Percentiles rank a stretch among this genome's conserved stretches.
These are phyloP conservation scores for Candida maesae DNA, from an alignment of 805 yeast genomes.

Conservation along the genomic window DNA sequence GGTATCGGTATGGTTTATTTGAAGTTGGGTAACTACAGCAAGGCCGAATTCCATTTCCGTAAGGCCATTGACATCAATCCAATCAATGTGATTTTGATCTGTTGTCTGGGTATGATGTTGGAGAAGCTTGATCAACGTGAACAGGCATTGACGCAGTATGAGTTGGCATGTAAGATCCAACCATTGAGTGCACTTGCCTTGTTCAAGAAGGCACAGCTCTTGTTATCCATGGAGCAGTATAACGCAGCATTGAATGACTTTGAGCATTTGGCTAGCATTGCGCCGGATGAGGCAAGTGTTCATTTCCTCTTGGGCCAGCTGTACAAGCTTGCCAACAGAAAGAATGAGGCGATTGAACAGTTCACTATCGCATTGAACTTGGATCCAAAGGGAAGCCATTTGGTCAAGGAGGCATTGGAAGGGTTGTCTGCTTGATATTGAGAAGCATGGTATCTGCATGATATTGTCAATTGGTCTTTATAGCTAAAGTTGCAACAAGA, in stretches of 20 bases:
- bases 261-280: conserved; percentile 65
- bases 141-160: conserved; percentile 77
- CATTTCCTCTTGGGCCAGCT: conserved; percentile 87
- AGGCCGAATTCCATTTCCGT: conserved; percentile 82
- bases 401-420: conserved; percentile 83
- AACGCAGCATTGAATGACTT: conserved; percentile 71
- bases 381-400: conserved; percentile 88
- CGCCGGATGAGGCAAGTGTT: conserved; percentile 94
- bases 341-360: conserved; percentile 74
- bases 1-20: conserved; percentile 94
- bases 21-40: conserved; percentile 76
- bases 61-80: conserved; percentile 90
- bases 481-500: too few relatives aligned
- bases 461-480: too few relatives aligned
- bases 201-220: conserved; percentile 81
- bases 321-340: conserved; percentile 71
- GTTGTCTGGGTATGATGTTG: conserved; percentile 91
- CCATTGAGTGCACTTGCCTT: conserved; percentile 83
- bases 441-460: too few relatives aligned
- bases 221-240: conserved; percentile 67
- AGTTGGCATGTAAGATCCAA: conserved; percentile 76
- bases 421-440: conserved; percentile 22
- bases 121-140: conserved; percentile 69
- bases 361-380: conserved; percentile 85
- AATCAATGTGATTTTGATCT: conserved; percentile 79